A percentile compares a stretch with the other conserved stretches of the same genome.
These are phyloP conservation scores for Pterulicium gracile DNA, from an alignment of 1,284 basidiomycete species.

Conservation along the genomic window DNA sequence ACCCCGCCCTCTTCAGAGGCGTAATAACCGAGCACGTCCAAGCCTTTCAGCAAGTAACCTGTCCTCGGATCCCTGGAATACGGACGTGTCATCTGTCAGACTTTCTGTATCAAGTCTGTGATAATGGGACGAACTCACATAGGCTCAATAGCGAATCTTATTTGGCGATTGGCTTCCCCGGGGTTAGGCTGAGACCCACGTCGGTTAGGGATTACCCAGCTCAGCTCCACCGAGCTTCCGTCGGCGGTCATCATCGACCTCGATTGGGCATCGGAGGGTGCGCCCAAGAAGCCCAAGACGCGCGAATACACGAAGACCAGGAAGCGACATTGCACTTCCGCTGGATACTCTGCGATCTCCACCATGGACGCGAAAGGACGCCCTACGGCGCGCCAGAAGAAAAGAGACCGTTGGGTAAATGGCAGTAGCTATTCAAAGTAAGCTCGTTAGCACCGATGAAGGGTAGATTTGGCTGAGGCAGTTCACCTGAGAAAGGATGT, in stretches of 20 bases:
- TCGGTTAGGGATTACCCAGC: conserved; percentile 19
- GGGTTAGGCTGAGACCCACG: conserved; percentile 8
- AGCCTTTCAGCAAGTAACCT: background rate
- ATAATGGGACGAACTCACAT: conserved; percentile 12
- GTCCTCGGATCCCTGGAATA: background rate
- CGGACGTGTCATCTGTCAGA: background rate
- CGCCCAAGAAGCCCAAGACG: conserved; percentile 19
- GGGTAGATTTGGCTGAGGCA: background rate
- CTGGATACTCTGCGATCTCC: conserved; percentile 15
- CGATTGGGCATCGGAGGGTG: conserved; percentile 11
- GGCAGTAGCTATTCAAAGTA: background rate
- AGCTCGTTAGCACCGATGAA: background rate
- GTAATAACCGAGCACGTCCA: background rate
- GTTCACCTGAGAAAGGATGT: background rate
- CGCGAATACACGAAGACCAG: conserved; percentile 19
- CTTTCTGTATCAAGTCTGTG: background rate
- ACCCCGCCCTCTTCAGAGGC: background rate
- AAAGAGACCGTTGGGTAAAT: background rate
- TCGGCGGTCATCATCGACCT: conserved; percentile 20
- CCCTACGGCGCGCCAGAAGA: conserved; percentile 15
- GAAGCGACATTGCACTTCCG: conserved; percentile 15
- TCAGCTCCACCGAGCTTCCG: conserved; percentile 20
- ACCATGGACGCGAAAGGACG: conserved; percentile 19
- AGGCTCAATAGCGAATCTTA: conserved; percentile 22
- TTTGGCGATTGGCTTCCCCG: conserved; percentile 13